Conservation (phyloP, 2,329 filamentous ascomycete genomes). For the Pseudogymnoascus sp. region DNA sequence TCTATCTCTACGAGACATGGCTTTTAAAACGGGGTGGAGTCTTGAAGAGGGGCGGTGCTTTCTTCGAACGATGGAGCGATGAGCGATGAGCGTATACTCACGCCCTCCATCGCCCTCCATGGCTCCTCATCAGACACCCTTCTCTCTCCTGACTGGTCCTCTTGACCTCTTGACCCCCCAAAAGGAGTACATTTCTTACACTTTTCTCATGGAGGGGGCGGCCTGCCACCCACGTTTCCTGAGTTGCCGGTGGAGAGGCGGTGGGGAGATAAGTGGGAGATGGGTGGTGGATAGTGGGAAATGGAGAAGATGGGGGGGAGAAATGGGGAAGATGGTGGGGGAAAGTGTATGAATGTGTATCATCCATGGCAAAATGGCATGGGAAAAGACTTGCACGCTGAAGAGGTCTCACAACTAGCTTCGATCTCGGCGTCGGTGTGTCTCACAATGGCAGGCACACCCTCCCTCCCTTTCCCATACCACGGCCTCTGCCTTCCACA, state of each 20-base stretch:
- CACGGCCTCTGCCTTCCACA: no score
- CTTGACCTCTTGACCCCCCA: slow-evolving; percentile 1
- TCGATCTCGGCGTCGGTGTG: background rate
- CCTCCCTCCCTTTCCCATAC: background rate
- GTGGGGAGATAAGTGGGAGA: no score
- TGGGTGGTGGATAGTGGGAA: no score
- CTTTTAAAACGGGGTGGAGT: background rate
- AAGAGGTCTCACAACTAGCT: background rate
- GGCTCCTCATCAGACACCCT: background rate
- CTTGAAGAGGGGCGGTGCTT: background rate
- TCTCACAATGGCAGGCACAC: background rate
- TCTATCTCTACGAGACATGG: background rate
- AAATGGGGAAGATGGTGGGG: no score
- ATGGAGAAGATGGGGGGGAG: no score
- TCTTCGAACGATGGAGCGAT: no score
- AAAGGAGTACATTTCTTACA: background rate
- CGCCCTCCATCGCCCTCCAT: background rate
- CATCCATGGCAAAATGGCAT: background rate
- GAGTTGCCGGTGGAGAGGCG: background rate
- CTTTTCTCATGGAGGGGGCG: background rate
- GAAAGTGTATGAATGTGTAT: no score
- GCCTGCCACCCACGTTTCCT: background rate
- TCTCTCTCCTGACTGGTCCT: slow-evolving; percentile 5
- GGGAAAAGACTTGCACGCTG: background rate
- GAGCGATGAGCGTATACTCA: background rate